Base-by-base conservation (phyloP, 2,329 filamentous ascomycete genomes). In the Aspergillus phoenicis region DNA sequence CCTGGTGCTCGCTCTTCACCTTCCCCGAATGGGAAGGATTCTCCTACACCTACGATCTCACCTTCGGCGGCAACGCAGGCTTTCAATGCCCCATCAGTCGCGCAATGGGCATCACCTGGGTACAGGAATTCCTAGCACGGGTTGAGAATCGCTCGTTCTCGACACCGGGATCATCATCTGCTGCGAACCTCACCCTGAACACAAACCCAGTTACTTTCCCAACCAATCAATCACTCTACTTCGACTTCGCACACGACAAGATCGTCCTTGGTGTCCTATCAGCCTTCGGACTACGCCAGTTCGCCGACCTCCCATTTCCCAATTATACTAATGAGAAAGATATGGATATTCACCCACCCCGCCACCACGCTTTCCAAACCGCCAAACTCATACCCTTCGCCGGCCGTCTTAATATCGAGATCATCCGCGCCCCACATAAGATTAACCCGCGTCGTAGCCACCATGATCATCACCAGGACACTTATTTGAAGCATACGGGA, bases 161-260 rank as follows among this genome's bases (percentile, higher is more conserved):
- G 30, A 59, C 68, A 0, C 64, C 66, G 3, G 57, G 63, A 0
- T 69, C 66, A 4, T 63, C 64, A 7, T 69, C 68, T 71, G 88
- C 91, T 68, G 71, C 81, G 49, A 82, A 76, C 61, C 60, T 66
- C 45, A 77, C 74, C 5, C 62, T 75, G 3, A 71, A 73, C 58
- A 85, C 82, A 70, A 90, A 83, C 73, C 82, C 82, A 0, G 79
- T 80, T 38, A 93, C 89, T 0, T 93, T 93, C 72, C 90, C 90
- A 0, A 77, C 90, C 4, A 85, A 91, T 70, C 91, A 93, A 71
- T 84, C 80, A 22, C 80, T 93, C 15, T 91, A 92, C 73, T 84
- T 93, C 53, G 90, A 93, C 78, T 93, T 93, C 73, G 88, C 85
- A 15, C 90, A 93, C 73, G 90, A 93, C 75, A 89, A 88, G 33